Conservation (phyloP, 345 rosid genomes). For the Cardiospermum halicacabum region DNA sequence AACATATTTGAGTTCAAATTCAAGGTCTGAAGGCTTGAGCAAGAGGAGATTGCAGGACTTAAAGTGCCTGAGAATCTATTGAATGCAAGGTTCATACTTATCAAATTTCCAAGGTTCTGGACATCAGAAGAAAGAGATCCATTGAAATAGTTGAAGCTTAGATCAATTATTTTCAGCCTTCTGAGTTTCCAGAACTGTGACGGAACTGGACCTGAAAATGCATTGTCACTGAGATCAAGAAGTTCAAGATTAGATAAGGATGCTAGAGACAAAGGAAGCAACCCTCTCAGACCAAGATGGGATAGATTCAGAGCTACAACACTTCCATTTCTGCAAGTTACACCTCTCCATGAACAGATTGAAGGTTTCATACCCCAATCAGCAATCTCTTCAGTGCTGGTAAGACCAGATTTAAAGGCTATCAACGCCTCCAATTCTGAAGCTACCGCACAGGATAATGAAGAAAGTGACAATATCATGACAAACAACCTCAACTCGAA, state of each 20-base stretch:
- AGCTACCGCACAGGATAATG: background rate
- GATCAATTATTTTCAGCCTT: slow-evolving; percentile 3
- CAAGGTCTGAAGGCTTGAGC: slow-evolving; percentile 3
- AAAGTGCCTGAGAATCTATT: slow-evolving; percentile 9
- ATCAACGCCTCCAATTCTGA: slow-evolving; percentile 8
- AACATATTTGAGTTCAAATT: slow-evolving; percentile 13
- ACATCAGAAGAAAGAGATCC: slow-evolving; percentile 8
- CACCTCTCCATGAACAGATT: slow-evolving; percentile 9
- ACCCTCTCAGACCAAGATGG: slow-evolving; percentile 13
- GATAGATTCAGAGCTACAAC: slow-evolving; percentile 12
- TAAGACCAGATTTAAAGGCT: slow-evolving; percentile 13
- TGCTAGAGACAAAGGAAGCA: background rate
- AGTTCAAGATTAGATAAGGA: slow-evolving; percentile 10
- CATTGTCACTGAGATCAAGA: background rate
- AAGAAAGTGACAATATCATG: slow-evolving; percentile 6
- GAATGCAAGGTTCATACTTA: slow-evolving; percentile 7
- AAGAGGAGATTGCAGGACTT: slow-evolving; percentile 3
- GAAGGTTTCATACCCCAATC: slow-evolving; percentile 11
- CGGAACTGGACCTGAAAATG: slow-evolving; percentile 14
- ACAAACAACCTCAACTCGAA: slow-evolving; percentile 7
- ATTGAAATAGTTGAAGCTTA: slow-evolving; percentile 11
- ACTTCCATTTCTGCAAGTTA: slow-evolving; percentile 10
- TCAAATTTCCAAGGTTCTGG: slow-evolving; percentile 3
- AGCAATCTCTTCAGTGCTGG: slow-evolving; percentile 3
- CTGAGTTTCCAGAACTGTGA: slow-evolving; percentile 8